These are phyloP conservation scores for Chytriomyces sp. DNA, from an alignment of 192 early-diverging fungal genomes.

Conservation along the genomic window DNA sequence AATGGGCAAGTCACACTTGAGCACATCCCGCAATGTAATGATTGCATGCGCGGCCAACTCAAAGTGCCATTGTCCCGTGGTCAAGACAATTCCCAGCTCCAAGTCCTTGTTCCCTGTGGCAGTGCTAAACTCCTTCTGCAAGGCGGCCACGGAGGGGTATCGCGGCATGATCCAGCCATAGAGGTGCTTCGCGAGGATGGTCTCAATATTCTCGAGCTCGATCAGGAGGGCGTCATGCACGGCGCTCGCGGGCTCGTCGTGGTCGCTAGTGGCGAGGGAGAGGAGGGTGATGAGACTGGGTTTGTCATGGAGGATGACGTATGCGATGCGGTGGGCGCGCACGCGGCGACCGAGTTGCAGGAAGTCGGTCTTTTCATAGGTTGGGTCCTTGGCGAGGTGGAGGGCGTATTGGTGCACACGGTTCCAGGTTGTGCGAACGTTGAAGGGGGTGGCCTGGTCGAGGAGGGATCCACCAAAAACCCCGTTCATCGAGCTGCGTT, in stretches of 20 bases:
- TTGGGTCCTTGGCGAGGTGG: not conserved
- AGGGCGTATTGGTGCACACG: constrained; percentile 18
- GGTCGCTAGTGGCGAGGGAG: constrained; percentile 6
- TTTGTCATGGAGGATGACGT: constrained; percentile 24
- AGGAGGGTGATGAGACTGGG: constrained; percentile 19
- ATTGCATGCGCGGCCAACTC: constrained; percentile 26
- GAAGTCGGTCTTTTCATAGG: constrained; percentile 14
- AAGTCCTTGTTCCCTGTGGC: not conserved
- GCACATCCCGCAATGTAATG: constrained; percentile 23
- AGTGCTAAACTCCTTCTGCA: constrained; percentile 12
- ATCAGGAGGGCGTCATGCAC: not conserved
- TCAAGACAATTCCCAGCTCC: constrained; percentile 28
- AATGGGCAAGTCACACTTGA: constrained; percentile 57
- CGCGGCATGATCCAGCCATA: constrained; percentile 25
- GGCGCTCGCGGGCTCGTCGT: not conserved
- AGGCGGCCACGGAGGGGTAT: not conserved
- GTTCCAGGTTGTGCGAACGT: constrained; percentile 20
- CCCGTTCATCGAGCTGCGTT: constrained; percentile 18
- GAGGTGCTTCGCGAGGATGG: not conserved
- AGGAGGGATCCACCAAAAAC: constrained; percentile 30
- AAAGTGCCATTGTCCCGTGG: constrained; percentile 31
- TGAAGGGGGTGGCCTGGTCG: constrained; percentile 1
- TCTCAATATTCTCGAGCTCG: not conserved
- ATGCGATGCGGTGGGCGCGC: constrained; percentile 8
- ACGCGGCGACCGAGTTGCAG: constrained; percentile 14